These are phyloP conservation scores for Cytospora piceae DNA, from an alignment of 2,329 filamentous ascomycete genomes.

Conservation along the genomic window DNA sequence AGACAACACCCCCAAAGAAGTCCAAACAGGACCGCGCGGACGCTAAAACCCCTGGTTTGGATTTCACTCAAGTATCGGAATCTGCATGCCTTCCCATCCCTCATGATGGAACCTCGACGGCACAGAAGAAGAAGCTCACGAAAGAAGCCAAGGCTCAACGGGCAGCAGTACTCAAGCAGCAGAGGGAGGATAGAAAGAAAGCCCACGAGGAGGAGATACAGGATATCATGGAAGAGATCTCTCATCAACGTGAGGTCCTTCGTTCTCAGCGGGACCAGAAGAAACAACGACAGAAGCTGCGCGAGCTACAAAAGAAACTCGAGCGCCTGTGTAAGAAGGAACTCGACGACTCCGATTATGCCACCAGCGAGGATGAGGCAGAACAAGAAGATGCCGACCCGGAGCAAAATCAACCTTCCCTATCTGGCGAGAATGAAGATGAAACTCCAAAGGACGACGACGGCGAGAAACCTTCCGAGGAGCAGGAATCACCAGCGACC, in stretches of 20 bases:
- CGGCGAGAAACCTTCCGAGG: background rate
- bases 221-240: constrained; percentile 11
- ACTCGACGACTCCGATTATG: constrained; percentile 11
- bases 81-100: constrained; percentile 4
- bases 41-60: background rate
- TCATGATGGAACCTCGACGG: background rate
- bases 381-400: background rate
- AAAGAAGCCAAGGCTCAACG: constrained; percentile 16
- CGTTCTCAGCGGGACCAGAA: constrained; percentile 21
- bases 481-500: background rate
- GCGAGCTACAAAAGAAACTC: constrained; percentile 12
- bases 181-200: constrained; percentile 12
- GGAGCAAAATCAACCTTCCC: background rate
- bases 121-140: constrained; percentile 12
- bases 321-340: constrained; percentile 18
- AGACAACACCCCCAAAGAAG: background rate
- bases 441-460: background rate
- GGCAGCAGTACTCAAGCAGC: constrained; percentile 8
- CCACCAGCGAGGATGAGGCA: constrained; percentile 14
- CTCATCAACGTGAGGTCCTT: constrained; percentile 16
- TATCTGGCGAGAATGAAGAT: background rate
- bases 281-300: constrained; percentile 15
- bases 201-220: constrained; percentile 10
- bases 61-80: constrained; percentile 15
- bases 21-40: background rate